These are phyloP conservation scores for Brassica carinata DNA, from an alignment of 345 rosid genomes.

Conservation along the genomic window DNA sequence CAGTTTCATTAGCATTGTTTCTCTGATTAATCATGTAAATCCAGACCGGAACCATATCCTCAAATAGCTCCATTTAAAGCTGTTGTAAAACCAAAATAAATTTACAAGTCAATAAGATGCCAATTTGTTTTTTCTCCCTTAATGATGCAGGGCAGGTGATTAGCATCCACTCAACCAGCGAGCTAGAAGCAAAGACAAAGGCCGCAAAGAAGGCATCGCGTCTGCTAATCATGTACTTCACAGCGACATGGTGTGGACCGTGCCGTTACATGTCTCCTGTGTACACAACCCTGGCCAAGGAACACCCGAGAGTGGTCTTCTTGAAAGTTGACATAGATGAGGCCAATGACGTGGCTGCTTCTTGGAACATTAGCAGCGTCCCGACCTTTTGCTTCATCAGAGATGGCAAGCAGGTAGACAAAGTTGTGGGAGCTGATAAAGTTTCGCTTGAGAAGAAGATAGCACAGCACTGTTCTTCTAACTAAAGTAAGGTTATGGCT, in stretches of 20 bases:
- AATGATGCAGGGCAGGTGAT: conserved; percentile 68
- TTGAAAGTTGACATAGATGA: conserved; percentile 62
- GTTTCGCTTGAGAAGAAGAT: conserved; percentile 67
- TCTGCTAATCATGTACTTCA: conserved; percentile 76
- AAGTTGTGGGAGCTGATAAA: conserved; percentile 87
- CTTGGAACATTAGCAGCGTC: conserved; percentile 77
- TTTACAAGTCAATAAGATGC: conserved; percentile 4
- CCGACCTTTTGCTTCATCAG: conserved; percentile 73
- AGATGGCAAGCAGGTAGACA: conserved; percentile 82
- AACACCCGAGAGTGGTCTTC: conserved; percentile 69
- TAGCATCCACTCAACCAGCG: conserved; percentile 61
- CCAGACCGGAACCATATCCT: background rate
- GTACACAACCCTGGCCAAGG: conserved; percentile 68
- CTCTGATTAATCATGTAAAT: background rate
- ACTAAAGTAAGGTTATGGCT: conserved; percentile 3
- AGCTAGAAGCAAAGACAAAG: conserved; percentile 66
- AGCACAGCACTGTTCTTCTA: conserved; percentile 53
- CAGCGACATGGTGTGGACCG: conserved; percentile 96
- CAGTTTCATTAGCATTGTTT: conserved; percentile 2
- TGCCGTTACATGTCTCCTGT: conserved; percentile 88
- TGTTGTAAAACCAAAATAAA: background rate
- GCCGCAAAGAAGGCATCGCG: conserved; percentile 73
- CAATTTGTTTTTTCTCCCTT: background rate
- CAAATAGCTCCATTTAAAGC: conserved; percentile 37
- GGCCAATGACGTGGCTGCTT: conserved; percentile 40